A percentile compares a stretch with the other conserved stretches of the same genome.
Conservation (phyloP, 495 filamentous ascomycete genomes). For the Hypoxylon crocopeplum region DNA sequence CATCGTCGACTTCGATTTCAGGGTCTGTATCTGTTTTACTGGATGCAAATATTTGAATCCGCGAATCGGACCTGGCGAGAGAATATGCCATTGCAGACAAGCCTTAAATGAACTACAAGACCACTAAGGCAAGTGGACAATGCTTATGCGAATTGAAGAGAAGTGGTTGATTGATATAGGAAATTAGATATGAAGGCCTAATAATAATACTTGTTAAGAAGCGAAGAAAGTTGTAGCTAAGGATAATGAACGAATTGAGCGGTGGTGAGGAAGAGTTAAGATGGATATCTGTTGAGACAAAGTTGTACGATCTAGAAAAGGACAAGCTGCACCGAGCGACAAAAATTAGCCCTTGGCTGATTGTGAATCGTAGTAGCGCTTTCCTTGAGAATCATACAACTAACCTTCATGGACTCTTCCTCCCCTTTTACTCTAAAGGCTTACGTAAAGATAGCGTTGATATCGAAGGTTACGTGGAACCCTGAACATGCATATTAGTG, state of each 20-base stretch:
- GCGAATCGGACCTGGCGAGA: background rate
- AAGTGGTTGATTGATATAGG: background rate
- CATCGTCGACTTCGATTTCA: conserved; percentile 11
- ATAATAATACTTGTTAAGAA: no score
- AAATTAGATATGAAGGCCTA: background rate
- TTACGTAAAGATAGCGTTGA: background rate
- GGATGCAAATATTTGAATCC: background rate
- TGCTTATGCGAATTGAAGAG: background rate
- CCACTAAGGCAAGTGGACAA: no score
- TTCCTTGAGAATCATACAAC: no score
- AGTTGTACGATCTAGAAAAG: background rate
- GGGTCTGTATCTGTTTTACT: background rate
- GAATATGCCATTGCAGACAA: background rate
- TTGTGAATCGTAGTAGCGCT: no score
- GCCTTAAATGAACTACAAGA: background rate
- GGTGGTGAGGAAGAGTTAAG: background rate
- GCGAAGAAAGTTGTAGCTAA: no score
- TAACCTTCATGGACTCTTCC: no score
- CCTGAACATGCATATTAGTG: background rate
- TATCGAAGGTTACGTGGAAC: no score
- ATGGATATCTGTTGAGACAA: background rate
- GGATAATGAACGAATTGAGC: no score
- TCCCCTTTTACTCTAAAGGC: background rate
- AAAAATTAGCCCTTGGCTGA: no score
- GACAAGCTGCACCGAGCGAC: no score